phyloP scores from a whole-genome alignment of 164 flowering plant genomes.

The Vitis cinerea region DNA sequence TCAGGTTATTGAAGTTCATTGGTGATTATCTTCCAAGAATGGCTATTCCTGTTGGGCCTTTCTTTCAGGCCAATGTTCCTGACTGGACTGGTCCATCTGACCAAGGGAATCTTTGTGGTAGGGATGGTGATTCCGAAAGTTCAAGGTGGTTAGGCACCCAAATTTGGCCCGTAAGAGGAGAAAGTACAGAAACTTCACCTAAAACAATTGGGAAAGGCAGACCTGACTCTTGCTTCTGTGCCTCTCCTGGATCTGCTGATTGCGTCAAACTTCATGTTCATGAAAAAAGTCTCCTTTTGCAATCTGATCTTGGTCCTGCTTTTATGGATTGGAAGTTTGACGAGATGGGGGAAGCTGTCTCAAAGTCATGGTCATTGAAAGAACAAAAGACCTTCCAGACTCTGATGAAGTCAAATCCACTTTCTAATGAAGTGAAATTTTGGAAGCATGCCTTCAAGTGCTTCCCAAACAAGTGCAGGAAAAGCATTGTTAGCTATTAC shows the following conservation, averaged over 20 bases:
- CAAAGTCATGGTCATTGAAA: constrained; percentile 38
- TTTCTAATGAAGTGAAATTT: constrained; percentile 6
- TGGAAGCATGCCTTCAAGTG: constrained; percentile 18
- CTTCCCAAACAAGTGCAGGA: constrained; percentile 21
- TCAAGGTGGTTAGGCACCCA: constrained; percentile 41
- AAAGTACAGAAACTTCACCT: not conserved
- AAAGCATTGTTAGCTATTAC: constrained; percentile 26
- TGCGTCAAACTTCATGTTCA: constrained; percentile 35
- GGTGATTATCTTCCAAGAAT: constrained; percentile 20
- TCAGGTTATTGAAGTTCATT: constrained; percentile 7
- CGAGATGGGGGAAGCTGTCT: constrained; percentile 56
- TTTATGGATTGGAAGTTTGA: constrained; percentile 45
- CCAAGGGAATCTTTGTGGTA: not conserved
- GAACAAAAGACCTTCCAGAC: constrained; percentile 32
- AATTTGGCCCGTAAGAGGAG: constrained; percentile 32
- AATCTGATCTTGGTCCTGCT: constrained; percentile 38
- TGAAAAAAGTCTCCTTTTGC: constrained; percentile 26
- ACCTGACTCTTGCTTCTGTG: constrained; percentile 30
- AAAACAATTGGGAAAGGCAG: constrained; percentile 32
- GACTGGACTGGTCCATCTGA: constrained; percentile 23
- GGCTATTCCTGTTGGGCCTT: constrained; percentile 41
- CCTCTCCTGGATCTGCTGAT: constrained; percentile 26
- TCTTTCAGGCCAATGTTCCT: constrained; percentile 50
- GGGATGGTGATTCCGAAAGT: constrained; percentile 12
- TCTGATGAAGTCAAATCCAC: constrained; percentile 27